A percentile compares a stretch with the other conserved stretches of the same genome.
phyloP scores from a whole-genome alignment of 2,329 filamentous ascomycete genomes.

The Hortaea werneckii region DNA sequence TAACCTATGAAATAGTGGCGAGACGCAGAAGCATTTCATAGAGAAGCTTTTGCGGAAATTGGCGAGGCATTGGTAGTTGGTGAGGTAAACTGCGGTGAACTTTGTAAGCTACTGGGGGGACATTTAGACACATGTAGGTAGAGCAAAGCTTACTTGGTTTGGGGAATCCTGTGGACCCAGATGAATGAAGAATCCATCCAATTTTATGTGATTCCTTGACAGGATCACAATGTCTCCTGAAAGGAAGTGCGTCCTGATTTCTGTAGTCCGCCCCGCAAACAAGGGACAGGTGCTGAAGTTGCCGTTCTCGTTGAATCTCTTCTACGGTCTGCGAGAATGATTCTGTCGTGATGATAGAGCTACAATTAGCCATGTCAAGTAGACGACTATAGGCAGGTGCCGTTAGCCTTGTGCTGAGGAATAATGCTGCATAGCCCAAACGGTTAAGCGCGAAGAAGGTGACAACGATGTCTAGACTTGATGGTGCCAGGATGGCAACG shows the following conservation, averaged over 20 bases:
- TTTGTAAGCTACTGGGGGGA: too few species aligned
- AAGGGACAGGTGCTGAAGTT: not conserved
- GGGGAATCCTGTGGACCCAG: slow-evolving; percentile 50
- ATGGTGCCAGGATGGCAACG: slow-evolving; percentile 43
- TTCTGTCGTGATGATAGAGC: slow-evolving; percentile 16
- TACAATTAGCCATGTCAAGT: slow-evolving; percentile 33
- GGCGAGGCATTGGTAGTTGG: slow-evolving; percentile 37
- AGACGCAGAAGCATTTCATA: slow-evolving; percentile 43
- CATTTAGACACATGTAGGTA: too few species aligned
- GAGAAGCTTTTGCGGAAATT: slow-evolving; percentile 39
- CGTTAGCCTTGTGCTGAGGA: slow-evolving; percentile 46
- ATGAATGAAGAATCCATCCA: slow-evolving; percentile 39
- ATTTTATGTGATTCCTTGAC: slow-evolving; percentile 24
- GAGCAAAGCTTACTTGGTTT: too few species aligned
- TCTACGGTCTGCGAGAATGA: slow-evolving; percentile 18
- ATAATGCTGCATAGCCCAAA: slow-evolving; percentile 45
- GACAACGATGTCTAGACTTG: slow-evolving; percentile 46
- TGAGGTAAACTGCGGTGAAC: too few species aligned
- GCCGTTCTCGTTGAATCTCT: slow-evolving; percentile 22
- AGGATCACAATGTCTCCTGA: not conserved
- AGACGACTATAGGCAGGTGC: slow-evolving; percentile 41
- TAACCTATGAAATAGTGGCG: slow-evolving; percentile 52
- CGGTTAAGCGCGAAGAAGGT: slow-evolving; percentile 45
- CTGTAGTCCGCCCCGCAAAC: not conserved
- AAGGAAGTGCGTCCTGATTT: not conserved